Base-by-base conservation (phyloP, 1,284 basidiomycete species). In the Polyporus tsugae region DNA sequence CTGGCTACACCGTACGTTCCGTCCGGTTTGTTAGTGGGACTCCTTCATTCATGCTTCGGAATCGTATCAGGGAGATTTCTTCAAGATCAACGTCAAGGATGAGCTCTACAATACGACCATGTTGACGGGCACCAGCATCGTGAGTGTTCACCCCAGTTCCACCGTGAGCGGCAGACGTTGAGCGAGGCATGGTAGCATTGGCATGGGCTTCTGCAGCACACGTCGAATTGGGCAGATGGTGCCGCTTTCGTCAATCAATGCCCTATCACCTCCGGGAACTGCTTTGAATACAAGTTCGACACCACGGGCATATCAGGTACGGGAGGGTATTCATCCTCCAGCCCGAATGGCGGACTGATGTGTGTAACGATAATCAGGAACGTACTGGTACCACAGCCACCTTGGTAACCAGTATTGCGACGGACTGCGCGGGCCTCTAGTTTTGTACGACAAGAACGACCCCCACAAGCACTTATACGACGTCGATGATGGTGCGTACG, bases 371-470 rank as follows among this genome's bases (percentile, higher is more conserved):
- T 15, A 15, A 1, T 35, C n/a, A 58, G 55, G 55, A 59, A 80
- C 74, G 1, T 73, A 64, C 41, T 72, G 67, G 70, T 73, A 74
- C 57, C 72, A 76, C 52, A 74, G 67, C 55, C 74, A 78, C 81
- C 62, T 75, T 4, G 33, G 29, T 7, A 55, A 55, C 52, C 52
- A 55, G 22, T 55, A 55, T 10, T 55, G 52, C 33, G 84, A 86
- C 38, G 73, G 73, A 49, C 72, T 79, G 11, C 70, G 78, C 6
- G 79, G 79, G 2, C 75, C 82, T 0, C 60, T 85, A 15, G 77
- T 85, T 6, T 71, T 85, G n/a, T 84, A 83, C 69, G 84, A 85
- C 68, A 80, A 78, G 0, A 52, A 80, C 11, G 83, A 85, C 67
- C 84, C 83, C 2, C 74, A 79, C 59, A 73, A 66, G 5, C 15